Base-by-base conservation (phyloP, 2,329 filamentous ascomycete species). In the Xylaria sp. region DNA sequence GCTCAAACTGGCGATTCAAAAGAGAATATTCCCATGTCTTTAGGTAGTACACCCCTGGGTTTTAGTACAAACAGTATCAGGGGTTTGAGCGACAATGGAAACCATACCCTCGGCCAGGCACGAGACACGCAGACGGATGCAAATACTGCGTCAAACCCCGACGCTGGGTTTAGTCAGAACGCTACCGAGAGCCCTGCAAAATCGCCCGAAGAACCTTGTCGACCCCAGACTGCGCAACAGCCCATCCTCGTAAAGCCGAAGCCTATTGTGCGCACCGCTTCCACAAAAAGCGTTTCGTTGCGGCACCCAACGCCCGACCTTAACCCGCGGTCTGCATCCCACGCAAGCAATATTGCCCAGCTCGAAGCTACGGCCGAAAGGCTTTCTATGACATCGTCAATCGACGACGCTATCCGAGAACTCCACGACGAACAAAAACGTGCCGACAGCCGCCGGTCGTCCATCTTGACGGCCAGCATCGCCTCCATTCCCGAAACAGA, bases 291-390 rank as follows among this genome's bases (percentile, higher is more conserved):
- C 58, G 79, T 83, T 15, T 79, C 80, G 34, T 79, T 89, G 55
- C 82, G 82, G 70, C 89, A 91, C 75, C 89, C 89, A 34, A 84
- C 84, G 2, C 89, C 90, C 61, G 89, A 91, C 75, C 80, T 87
- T 57, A 87, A 87, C 76, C 84, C 84, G 59, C 84, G 89, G 64
- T 87, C 89, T 66, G 88, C 86, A 30, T 87, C 87, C 36, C 89
- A 88, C 76, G 81, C 86, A 20, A 85, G 85, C 76, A 93, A 91
- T 81, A 89, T 94, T 70, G 89, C 90, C 72, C 87, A 90, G 58
- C 87, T 94, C 70, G 92, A 95, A 79, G 89, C 91, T 72, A 90
- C 89, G 12, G 92, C 92, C 57, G 91, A 94, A 79, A 86, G 89
- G 71, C 83, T 94, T 78, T 92, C 90, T 73, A 87, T 87, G 82